Base-by-base conservation (phyloP, 495 filamentous ascomycete species). In the Aspergillus homomorphus region DNA sequence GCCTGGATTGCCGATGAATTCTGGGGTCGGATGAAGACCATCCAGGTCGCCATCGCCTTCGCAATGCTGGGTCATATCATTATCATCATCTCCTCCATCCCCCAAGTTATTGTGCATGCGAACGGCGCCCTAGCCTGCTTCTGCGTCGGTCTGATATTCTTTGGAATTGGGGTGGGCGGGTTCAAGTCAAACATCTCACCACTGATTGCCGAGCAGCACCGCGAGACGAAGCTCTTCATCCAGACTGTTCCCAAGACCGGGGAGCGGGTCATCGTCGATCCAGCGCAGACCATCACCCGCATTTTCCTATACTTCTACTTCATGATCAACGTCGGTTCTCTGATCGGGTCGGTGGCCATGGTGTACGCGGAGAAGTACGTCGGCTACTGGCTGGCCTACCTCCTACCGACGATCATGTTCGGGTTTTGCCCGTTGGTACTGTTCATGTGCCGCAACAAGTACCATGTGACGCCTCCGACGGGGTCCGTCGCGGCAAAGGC, bases 1-100 rank as follows among this genome's bases (percentile, higher is more conserved):
- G 87, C 86, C 62, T 90, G 83, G 63, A 64, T 92, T 53, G 89
- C 89, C 51, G 90, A 92, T 72, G 82, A 81, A 46, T 86, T 84
- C 62, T 82, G 82, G 69, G 89, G 89, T 45, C 85, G 88, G 57
- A 87, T 86, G 71, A 84, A 80, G 64, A 90, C 88, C 21, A 89
- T 92, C 71, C 76, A 77, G 57, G 69, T 72, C 21, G 78, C 86
- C 5, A 73, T 88, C 53, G 67, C 58, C 19, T 68, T 88, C 62
- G 83, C 83, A 46, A 80, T 87, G 60, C 16, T 88, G 44, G 88
- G 87, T 9, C 88, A 89, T 62, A 71, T 87, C 54, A 80, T 90
- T 45, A 75, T 90, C 24, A 77, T 86, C 60, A 71, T 85, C 43
- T 84, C 85, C 0, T 81, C 85, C 0, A 69, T 87, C 14, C 88